Evolutionary conservation across 768 basidiomycete species (phyloP).

Genomic region (Podaxis mareebaensis): DNA sequence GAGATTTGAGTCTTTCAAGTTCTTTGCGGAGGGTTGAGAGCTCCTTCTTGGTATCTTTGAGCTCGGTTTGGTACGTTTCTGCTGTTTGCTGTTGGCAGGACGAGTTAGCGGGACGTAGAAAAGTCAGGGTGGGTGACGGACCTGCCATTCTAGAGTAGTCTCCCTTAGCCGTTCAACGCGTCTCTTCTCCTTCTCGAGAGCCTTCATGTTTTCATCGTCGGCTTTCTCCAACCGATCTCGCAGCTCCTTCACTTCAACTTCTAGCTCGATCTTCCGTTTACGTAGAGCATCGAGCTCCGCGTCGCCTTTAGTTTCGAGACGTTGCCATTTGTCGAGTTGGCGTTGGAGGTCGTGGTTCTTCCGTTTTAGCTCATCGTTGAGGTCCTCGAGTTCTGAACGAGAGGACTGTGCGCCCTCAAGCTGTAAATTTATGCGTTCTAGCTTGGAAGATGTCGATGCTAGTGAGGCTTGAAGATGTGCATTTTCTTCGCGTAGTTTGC

Average conservation of each 20-base stretch:
- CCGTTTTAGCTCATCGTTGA: slow-evolving; percentile 59
- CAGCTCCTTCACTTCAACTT: slow-evolving; percentile 52
- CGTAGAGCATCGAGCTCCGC: slow-evolving; percentile 55
- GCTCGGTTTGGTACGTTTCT: slow-evolving; percentile 36
- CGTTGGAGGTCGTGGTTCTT: slow-evolving; percentile 54
- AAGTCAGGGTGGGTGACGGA: slow-evolving; percentile 24
- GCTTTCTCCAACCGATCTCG: slow-evolving; percentile 37
- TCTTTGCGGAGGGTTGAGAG: slow-evolving; percentile 41
- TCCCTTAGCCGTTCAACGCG: slow-evolving; percentile 43
- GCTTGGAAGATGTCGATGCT: slow-evolving; percentile 47
- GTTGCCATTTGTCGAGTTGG: slow-evolving; percentile 71
- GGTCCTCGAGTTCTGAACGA: slow-evolving; percentile 53
- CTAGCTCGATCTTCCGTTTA: slow-evolving; percentile 56
- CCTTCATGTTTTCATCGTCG: slow-evolving; percentile 33
- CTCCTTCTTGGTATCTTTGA: slow-evolving; percentile 33
- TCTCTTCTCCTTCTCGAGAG: slow-evolving; percentile 42
- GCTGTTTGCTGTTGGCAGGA: slow-evolving; percentile 36
- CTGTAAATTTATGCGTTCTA: slow-evolving; percentile 59
- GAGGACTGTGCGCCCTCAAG: slow-evolving; percentile 56
- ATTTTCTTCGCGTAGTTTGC: slow-evolving; percentile 48
- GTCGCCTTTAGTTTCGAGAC: slow-evolving; percentile 62
- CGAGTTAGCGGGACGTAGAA: neutral
- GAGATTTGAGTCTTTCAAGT: slow-evolving; percentile 44
- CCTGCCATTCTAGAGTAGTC: slow-evolving; percentile 47
- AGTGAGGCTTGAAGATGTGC: slow-evolving; percentile 48